Base-by-base conservation (phyloP, 257 asterid species). In the Plantago elongata region DNA sequence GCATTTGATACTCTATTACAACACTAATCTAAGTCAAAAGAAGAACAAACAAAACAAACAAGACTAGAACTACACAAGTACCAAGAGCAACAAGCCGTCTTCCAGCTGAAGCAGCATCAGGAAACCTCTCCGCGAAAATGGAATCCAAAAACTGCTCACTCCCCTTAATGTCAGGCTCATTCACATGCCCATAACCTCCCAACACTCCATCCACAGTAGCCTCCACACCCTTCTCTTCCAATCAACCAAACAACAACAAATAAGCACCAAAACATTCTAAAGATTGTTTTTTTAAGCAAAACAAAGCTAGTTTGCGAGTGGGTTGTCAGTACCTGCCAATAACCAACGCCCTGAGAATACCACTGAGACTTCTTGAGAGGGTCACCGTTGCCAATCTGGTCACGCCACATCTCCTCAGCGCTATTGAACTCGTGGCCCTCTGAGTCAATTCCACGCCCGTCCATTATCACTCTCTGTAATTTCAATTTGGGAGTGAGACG, bases 161-260 rank as follows among this genome's bases (percentile, higher is more conserved):
- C 5, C 72, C 84, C 61, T 73, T 77, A 29, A 92, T 80, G 83
- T 92, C 95, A 47, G 94, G 81, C 50, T 75, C 81, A 69, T 84
- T 80, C 75, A 92, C 96, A 60, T 81, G 89, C 40, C 77, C 96
- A 60, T 81, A 92, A 37, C 97, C 99, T 65, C 99, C 99, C 58
- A 92, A 77, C 63, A 89, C 96, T 37, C 99, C 99, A 59, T 92
- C 88, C 63, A 89, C 85, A n/a, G 96, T 82, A 42, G 99, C 96
- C 76, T 89, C 96, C 64, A 86, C 97, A 58, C 96, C 88, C 97
- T 90, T 75, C 75, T 68, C 79, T 70, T 67, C 77, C 69, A 57
- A 65, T 52, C 27, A 37, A 16, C 15, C 40, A 65, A 47, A 15
- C 29, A 43, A 44, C 11, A 50, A 52, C 7, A 52, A 9, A 46